phyloP scores from a whole-genome alignment of 2,329 filamentous ascomycete species.

The Exophiala alcalophila region DNA sequence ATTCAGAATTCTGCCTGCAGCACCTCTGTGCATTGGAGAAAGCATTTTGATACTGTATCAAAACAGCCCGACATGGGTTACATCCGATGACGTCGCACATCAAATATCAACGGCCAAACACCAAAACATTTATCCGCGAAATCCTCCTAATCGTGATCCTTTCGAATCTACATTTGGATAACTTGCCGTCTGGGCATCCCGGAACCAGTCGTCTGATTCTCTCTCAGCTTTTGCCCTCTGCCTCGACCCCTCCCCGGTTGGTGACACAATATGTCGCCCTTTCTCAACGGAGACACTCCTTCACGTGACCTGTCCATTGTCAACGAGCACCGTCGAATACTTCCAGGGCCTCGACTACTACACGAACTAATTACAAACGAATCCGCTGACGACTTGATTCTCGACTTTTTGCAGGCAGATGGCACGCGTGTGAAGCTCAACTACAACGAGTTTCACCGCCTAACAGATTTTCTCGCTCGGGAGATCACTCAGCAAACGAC shows the following conservation, averaged over 20 bases:
- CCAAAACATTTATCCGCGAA: too few species aligned
- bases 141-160: too few species aligned
- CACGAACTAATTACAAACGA: conserved; percentile 60
- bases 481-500: conserved; percentile 27
- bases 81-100: conserved; percentile 8
- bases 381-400: conserved; percentile 48
- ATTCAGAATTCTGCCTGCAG: too few species aligned
- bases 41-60: too few species aligned
- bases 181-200: too few species aligned
- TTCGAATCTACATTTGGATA: too few species aligned
- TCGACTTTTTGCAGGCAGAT: conserved; percentile 60
- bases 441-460: conserved; percentile 53
- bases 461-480: conserved; percentile 38
- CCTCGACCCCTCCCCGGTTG: too few species aligned
- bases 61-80: too few species aligned
- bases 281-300: conserved; percentile 6
- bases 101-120: conserved; percentile 2
- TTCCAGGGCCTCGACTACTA: conserved; percentile 56
- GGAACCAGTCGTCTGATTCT: too few species aligned
- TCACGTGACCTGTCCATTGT: conserved; percentile 51
- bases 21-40: too few species aligned
- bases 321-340: conserved; percentile 52
- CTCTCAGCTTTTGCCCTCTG: too few species aligned
- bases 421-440: conserved; percentile 51
- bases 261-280: conserved; percentile 7